Percentiles rank a stretch among this genome's conserved stretches.
Evolutionary conservation across 306 rosid genomes (phyloP).

Genomic region (Trifolium subterraneum): DNA sequence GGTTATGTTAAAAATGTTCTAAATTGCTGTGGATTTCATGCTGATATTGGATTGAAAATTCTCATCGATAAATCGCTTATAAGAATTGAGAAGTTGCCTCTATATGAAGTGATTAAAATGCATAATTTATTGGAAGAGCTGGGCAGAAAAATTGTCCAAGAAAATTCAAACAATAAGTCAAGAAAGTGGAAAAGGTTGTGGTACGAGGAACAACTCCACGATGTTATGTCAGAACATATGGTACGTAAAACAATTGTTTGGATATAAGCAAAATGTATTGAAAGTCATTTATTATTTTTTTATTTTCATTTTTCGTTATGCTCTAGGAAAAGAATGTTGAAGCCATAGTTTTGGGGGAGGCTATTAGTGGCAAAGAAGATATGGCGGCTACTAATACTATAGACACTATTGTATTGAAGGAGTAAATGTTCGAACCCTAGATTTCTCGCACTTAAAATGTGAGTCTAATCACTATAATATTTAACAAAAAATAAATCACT

Average conservation of each 20-base stretch:
- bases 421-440: too few species aligned
- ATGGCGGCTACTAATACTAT: too few species aligned
- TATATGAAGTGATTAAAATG: background rate
- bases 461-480: too few species aligned
- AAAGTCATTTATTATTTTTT: background rate
- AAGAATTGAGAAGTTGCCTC: fast-evolving
- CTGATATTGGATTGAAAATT: constrained; percentile 16
- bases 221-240: background rate
- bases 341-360: background rate
- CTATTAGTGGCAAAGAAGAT: too few species aligned
- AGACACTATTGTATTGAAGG: too few species aligned
- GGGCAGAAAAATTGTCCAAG: constrained; percentile 13
- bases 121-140: constrained; percentile 17
- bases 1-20: background rate
- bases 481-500: too few species aligned
- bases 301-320: background rate
- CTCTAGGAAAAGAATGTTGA: constrained; percentile 3
- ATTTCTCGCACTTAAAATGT: too few species aligned
- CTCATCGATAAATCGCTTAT: too few species aligned
- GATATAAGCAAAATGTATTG: background rate
- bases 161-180: background rate
- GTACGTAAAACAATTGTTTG: background rate
- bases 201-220: background rate
- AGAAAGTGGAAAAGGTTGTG: constrained; percentile 40
- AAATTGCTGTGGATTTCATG: background rate